Evolutionary conservation across 2,329 filamentous ascomycete species (phyloP), one percentile per base, ranked within the genome.

Genomic region (Aureobasidium sp.): DNA sequence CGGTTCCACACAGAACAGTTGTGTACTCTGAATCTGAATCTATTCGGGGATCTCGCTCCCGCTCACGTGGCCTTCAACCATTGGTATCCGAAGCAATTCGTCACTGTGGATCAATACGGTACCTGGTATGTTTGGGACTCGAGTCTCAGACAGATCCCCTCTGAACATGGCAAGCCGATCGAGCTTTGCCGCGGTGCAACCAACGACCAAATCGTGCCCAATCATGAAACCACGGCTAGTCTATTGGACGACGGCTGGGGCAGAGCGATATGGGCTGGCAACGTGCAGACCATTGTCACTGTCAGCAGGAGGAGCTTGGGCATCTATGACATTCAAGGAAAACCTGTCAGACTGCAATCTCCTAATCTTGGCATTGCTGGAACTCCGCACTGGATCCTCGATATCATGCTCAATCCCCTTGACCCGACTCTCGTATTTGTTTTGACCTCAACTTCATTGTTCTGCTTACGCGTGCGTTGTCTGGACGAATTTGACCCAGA

Each of bases 61-160:
- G 79, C 80, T 0, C 86, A 92, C 72, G 77, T 88, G 3, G 74
- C 82, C 0, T 89, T 92, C 70, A 87, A 86, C 65, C 83, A 87
- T 0, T 82, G 75, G 71, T 83, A 78, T 63, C 74, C 77, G 17
- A 81, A 84, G 1, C 86, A 88, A 67, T 74, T 92, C 59, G 86
- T 80, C 17, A 77, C 91, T 29, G 77, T 92, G 20, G 87, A 92
- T 67, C 78, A 84, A 57, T 75, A 75, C 37, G 88, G 87, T 1
- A 78, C 76, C 63, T 92, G 88, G 89, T 85, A 78, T 47, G 72
- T 90, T 4, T 90, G 87, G 85, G 80, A 88, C 26, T 50, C 37
- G 13, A 57, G 39, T 36, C 44, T 46, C 3, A 36, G 10, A 36
- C 32, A 47, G 26, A 27, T 51, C 15, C 44, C 34, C 5, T 48